phyloP scores from a whole-genome alignment of 805 yeast genomes.

The Yueomyces sinensis region DNA sequence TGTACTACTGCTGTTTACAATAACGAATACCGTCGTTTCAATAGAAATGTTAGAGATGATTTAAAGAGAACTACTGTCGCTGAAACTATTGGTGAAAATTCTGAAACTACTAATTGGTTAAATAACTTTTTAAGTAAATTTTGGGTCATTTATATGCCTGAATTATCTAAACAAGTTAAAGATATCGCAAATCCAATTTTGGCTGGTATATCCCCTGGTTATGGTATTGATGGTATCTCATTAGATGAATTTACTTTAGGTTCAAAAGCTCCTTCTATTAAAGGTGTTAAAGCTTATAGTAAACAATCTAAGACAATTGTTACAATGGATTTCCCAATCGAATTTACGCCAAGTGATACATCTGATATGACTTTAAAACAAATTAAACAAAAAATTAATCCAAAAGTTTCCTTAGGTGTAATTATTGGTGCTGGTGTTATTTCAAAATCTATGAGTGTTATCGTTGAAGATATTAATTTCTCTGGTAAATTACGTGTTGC shows the following conservation, averaged over 20 bases:
- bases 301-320: slow-evolving; percentile 51
- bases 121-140: slow-evolving; percentile 66
- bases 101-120: slow-evolving; percentile 74
- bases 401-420: slow-evolving; percentile 71
- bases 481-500: slow-evolving; percentile 58
- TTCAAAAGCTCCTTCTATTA: slow-evolving; percentile 64
- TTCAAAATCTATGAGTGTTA: slow-evolving; percentile 61
- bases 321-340: slow-evolving; percentile 78
- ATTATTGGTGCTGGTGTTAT: slow-evolving; percentile 72
- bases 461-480: slow-evolving; percentile 71
- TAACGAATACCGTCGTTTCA: slow-evolving; percentile 62
- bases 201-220: slow-evolving; percentile 67
- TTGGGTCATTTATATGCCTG: slow-evolving; percentile 86
- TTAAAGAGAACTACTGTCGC: slow-evolving; percentile 51
- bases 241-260: slow-evolving; percentile 73
- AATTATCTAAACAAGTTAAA: slow-evolving; percentile 61
- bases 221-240: slow-evolving; percentile 62
- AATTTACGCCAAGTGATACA: slow-evolving; percentile 70
- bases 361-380: slow-evolving; percentile 75
- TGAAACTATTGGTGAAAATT: slow-evolving; percentile 46
- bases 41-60: slow-evolving; percentile 64
- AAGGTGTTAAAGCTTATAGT: slow-evolving; percentile 60
- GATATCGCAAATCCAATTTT: slow-evolving; percentile 54
- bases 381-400: slow-evolving; percentile 55
- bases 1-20: slow-evolving; percentile 56